A percentile compares a stretch with the other conserved stretches of the same genome.
phyloP scores from a whole-genome alignment of 2,329 filamentous ascomycete species.

The Xylaria sp. region DNA sequence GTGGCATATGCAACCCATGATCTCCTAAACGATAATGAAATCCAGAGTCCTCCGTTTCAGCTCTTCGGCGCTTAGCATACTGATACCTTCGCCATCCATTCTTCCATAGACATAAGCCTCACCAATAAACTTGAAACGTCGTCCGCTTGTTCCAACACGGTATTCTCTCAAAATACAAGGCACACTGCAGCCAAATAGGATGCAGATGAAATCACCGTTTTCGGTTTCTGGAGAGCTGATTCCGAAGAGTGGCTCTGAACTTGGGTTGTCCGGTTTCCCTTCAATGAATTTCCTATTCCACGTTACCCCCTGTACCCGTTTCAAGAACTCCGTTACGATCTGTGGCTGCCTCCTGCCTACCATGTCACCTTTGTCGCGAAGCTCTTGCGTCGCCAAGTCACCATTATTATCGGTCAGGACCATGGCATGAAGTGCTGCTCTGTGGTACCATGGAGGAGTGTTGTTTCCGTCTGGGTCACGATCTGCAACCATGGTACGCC shows the following conservation, averaged over 20 bases:
- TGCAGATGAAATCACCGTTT: conserved; percentile 37
- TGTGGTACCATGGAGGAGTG: conserved; percentile 31
- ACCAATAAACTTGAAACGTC: conserved; percentile 32
- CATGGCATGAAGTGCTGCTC: conserved; percentile 16
- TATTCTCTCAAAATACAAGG: conserved; percentile 36
- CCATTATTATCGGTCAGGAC: conserved; percentile 5
- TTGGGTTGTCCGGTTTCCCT: background rate
- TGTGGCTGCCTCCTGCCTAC: conserved; percentile 4
- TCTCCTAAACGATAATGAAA: background rate
- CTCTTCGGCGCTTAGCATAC: background rate
- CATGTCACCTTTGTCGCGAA: conserved; percentile 17
- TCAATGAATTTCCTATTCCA: conserved; percentile 33
- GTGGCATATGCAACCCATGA: too few relatives aligned
- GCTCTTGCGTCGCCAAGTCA: conserved; percentile 19
- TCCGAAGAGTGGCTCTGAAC: conserved; percentile 16
- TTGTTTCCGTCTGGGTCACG: conserved; percentile 22
- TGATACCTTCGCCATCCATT: conserved; percentile 38
- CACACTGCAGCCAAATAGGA: conserved; percentile 42
- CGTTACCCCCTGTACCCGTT: conserved; percentile 32
- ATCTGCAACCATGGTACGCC: conserved; percentile 37
- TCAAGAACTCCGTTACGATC: conserved; percentile 27
- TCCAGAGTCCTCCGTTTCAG: background rate
- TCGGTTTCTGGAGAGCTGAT: conserved; percentile 14
- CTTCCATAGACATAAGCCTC: conserved; percentile 42
- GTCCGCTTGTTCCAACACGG: background rate